Conservation (phyloP, 2,329 filamentous ascomycete genomes). For the Thielaviopsis punctulata region DNA sequence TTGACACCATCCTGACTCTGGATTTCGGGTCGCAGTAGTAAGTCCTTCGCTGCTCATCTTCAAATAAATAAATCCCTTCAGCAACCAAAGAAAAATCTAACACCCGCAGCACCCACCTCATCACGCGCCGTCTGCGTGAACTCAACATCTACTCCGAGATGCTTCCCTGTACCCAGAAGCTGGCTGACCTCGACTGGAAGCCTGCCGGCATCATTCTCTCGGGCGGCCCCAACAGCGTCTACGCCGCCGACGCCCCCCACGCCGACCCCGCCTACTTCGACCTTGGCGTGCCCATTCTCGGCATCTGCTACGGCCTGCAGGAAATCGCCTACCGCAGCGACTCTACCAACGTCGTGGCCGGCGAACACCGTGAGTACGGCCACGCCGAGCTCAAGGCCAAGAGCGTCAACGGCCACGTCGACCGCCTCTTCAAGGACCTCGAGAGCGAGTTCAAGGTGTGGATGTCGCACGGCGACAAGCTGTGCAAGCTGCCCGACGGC, state of each 20-base stretch:
- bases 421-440: constrained; percentile 62
- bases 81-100: not conserved
- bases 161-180: constrained; percentile 71
- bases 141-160: constrained; percentile 77
- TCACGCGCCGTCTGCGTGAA: constrained; percentile 56
- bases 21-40: constrained; percentile 39
- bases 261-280: constrained; percentile 72
- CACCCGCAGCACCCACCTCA: constrained; percentile 52
- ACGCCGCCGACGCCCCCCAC: constrained; percentile 56
- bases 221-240: constrained; percentile 51
- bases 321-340: constrained; percentile 51
- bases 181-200: constrained; percentile 58
- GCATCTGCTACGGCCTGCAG: constrained; percentile 44
- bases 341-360: constrained; percentile 38
- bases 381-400: constrained; percentile 48
- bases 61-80: too few relatives aligned
- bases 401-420: constrained; percentile 43
- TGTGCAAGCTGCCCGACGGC: constrained; percentile 51
- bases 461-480: constrained; percentile 87
- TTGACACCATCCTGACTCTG: constrained; percentile 48
- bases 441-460: constrained; percentile 41
- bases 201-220: constrained; percentile 62
- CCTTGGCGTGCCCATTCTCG: constrained; percentile 36
- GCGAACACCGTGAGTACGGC: constrained; percentile 40
- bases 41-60: not conserved